Evolutionary conservation across 1,139 yeast species (phyloP).

Genomic region (Lodderomyces beijingensis): DNA sequence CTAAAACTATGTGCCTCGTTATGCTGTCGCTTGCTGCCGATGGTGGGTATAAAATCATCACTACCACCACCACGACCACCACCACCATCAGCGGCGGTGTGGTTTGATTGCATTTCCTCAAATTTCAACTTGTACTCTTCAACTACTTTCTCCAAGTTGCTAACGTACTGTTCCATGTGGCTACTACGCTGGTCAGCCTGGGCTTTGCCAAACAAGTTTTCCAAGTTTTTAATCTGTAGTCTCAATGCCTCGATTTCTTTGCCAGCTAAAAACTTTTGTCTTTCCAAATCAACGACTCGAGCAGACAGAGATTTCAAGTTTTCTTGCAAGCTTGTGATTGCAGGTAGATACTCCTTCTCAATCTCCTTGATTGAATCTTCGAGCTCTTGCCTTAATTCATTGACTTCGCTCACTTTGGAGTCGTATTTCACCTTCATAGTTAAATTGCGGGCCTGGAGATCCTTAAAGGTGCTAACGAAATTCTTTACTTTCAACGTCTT

Average conservation of each 20-base stretch:
- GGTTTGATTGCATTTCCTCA: constrained; percentile 29
- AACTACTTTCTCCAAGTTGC: constrained; percentile 47
- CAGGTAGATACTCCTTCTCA: constrained; percentile 16
- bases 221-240: constrained; percentile 34
- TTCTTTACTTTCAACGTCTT: constrained; percentile 19
- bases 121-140: constrained; percentile 58
- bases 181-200: neutral
- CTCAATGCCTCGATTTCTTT: constrained; percentile 61
- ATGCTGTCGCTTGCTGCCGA: constrained; percentile 24
- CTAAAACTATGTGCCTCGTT: constrained; percentile 19
- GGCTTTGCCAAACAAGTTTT: constrained; percentile 15
- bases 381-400: constrained; percentile 21
- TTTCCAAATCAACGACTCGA: constrained; percentile 41
- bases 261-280: constrained; percentile 50
- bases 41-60: neutral
- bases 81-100: constrained; percentile 15
- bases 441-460: constrained; percentile 34
- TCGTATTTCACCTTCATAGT: constrained; percentile 36
- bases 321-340: constrained; percentile 15
- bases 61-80: neutral
- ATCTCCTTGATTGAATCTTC: constrained; percentile 10
- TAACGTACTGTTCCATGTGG: constrained; percentile 32
- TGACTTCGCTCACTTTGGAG: constrained; percentile 10
- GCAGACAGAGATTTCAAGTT: constrained; percentile 19
- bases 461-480: constrained; percentile 32